Evolutionary conservation across 2,329 filamentous ascomycete genomes (phyloP), one percentile per base, ranked within the genome.

Genomic region (Thyridium curvatum): DNA sequence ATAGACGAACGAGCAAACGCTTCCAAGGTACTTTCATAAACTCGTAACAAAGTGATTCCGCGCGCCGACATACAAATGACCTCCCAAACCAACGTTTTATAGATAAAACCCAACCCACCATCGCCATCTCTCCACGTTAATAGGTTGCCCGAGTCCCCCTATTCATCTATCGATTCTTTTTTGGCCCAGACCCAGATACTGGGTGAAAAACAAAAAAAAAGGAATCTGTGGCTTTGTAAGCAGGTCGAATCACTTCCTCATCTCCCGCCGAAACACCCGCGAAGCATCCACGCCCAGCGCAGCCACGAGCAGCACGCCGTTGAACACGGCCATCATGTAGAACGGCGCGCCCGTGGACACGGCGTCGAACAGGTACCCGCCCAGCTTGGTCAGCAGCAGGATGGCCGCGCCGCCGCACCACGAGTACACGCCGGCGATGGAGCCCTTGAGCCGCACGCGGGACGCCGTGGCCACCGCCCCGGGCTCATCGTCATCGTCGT

Each of bases 341-440:
- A 98, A 97, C 1, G 93, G 93, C 10, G 86, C 85, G 0, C 86
- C 85, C 3, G 73, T 72, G 1, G 82, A 82, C 38, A 81, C 66
- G 15, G 62, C 71, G 59, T 98, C 93, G 54, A 97, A 98, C 35
- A 96, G 62, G 30, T 79, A 77, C 0, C 93, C 93, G 12, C 93
- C 93, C 4, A 93, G 60, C 63, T 98, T 98, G 0, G 93, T 97
- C 13, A 98, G 72, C 5, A 97, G 62, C 39, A 98, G 61, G 38
- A 98, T 98, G 0, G 90, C 93, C 1, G 81, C 84, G 12, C 91
- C 93, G 10, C 93, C 93, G 40, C 84, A 89, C 46, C 95, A 77
- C 38, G 86, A 94, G 61, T 98, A 98, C 1, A 96, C 83, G 3
- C 93, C 93, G 1, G 93, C 91, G 48, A 98, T 93, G 12, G 87